Evolutionary conservation across 208 protist genomes (phyloP).

Genomic region (Vickermania spadyakhi): DNA sequence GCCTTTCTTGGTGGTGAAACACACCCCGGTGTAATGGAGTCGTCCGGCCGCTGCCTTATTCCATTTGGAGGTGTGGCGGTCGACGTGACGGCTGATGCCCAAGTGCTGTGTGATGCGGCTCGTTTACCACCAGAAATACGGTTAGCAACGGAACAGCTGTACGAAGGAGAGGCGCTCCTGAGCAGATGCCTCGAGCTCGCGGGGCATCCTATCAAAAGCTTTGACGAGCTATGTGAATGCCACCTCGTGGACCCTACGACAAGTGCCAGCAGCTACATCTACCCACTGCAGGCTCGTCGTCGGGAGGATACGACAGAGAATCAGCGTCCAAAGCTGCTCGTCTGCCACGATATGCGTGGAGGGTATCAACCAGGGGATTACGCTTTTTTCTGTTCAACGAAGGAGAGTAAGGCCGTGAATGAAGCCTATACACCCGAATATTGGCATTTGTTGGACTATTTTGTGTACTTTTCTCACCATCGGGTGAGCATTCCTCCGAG

Average conservation of each 20-base stretch:
- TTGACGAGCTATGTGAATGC: constrained; percentile 12
- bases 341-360: constrained; percentile 80
- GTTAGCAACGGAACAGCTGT: constrained; percentile 4
- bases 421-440: constrained; percentile 48
- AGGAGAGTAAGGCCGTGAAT: background rate
- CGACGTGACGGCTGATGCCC: constrained; percentile 18
- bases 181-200: constrained; percentile 9
- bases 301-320: background rate
- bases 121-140: constrained; percentile 15
- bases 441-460: constrained; percentile 68
- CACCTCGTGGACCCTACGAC: background rate
- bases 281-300: constrained; percentile 2
- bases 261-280: background rate
- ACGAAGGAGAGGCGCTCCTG: constrained; percentile 12
- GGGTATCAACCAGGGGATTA: constrained; percentile 45
- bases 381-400: constrained; percentile 15
- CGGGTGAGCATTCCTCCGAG: constrained; percentile 73
- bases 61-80: constrained; percentile 37
- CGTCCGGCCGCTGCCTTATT: constrained; percentile 37
- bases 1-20: constrained; percentile 21
- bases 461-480: constrained; percentile 88
- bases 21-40: constrained; percentile 33
- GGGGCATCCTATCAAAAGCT: constrained; percentile 21
- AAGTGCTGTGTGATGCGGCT: constrained; percentile 34
- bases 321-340: constrained; percentile 19